Conservation (phyloP, 148 eudicot species). For the Chenopodium suecicum region DNA sequence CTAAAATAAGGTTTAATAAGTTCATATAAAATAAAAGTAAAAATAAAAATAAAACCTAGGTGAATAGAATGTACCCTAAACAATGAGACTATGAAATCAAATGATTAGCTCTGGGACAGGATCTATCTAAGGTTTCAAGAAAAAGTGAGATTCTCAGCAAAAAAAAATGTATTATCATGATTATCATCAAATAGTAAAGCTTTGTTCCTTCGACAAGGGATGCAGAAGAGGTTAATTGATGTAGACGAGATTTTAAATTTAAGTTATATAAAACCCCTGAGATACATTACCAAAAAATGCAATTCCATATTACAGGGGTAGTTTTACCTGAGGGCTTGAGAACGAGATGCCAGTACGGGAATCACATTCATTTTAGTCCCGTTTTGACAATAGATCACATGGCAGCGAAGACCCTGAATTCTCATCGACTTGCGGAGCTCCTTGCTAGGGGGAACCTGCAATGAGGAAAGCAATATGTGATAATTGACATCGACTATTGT, state of each 20-base stretch:
- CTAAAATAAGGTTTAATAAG: too few species aligned
- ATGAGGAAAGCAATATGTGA: conserved; percentile 9
- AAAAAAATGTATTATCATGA: not conserved
- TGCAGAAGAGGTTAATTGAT: not conserved
- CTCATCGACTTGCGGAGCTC: conserved; percentile 78
- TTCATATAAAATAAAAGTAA: too few species aligned
- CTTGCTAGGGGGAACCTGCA: conserved; percentile 74
- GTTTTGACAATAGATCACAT: conserved; percentile 71
- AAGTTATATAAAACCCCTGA: not conserved
- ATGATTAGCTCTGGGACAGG: not conserved
- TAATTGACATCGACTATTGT: not conserved
- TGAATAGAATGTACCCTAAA: too few species aligned
- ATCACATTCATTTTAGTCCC: conserved; percentile 76
- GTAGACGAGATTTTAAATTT: not conserved
- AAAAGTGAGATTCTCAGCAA: not conserved
- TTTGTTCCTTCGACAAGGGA: not conserved
- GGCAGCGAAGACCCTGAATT: conserved; percentile 93
- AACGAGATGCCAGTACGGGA: conserved; percentile 96
- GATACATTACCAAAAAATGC: not conserved
- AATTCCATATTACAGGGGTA: not conserved
- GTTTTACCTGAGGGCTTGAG: conserved; percentile 86
- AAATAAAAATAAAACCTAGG: too few species aligned
- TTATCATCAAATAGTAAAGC: not conserved
- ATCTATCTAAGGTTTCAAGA: conserved; percentile 1
- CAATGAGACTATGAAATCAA: not conserved